These are phyloP conservation scores for Botrytis pseudocinerea DNA, from an alignment of 2,329 filamentous ascomycete genomes.

Conservation along the genomic window DNA sequence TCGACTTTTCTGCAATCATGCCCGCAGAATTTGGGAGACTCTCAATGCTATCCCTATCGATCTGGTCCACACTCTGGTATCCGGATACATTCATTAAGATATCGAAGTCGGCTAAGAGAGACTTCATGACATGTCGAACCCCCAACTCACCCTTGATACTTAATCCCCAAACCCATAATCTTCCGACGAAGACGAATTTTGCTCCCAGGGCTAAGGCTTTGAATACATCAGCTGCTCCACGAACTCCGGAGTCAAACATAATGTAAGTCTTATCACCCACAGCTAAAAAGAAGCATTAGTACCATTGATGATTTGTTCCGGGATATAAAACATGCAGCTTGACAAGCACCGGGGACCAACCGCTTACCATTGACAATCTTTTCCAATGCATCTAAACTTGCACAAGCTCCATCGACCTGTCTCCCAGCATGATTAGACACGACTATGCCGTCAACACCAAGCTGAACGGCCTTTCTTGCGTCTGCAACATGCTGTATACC, in stretches of 20 bases:
- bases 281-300: constrained; percentile 17
- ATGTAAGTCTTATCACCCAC: constrained; percentile 62
- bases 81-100: constrained; percentile 62
- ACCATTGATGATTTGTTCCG: not conserved
- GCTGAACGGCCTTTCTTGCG: constrained; percentile 56
- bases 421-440: constrained; percentile 59
- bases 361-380: constrained; percentile 53
- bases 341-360: too few relatives aligned
- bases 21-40: constrained; percentile 47
- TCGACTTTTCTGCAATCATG: constrained; percentile 43
- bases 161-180: constrained; percentile 61
- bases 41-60: constrained; percentile 47
- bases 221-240: constrained; percentile 64
- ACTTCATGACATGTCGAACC: constrained; percentile 61
- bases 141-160: constrained; percentile 61
- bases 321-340: not conserved
- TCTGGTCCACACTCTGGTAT: constrained; percentile 53
- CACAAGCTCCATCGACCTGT: constrained; percentile 62
- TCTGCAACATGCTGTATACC: constrained; percentile 62
- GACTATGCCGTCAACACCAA: constrained; percentile 61
- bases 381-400: constrained; percentile 60
- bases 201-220: constrained; percentile 67
- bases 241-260: constrained; percentile 64
- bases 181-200: constrained; percentile 61
- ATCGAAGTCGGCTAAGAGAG: constrained; percentile 61